Evolutionary conservation across 31 red algal species (phyloP), one percentile per base, ranked within the genome.

Genomic region (Asparagopsis taxiformis): DNA sequence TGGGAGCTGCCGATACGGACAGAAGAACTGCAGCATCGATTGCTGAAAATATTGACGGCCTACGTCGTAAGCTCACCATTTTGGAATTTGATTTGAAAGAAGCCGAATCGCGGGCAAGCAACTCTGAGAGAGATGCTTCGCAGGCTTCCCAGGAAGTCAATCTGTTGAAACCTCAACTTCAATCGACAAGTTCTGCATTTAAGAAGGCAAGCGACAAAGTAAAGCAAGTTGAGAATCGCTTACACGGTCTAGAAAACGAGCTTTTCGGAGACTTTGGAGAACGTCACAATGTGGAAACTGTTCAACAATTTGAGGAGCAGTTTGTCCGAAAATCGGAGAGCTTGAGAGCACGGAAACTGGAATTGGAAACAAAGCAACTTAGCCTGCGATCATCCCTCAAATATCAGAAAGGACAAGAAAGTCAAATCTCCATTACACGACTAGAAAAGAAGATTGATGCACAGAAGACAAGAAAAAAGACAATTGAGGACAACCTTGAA

Each of bases 281-380:
- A 24, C 79, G 89, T 28, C 70, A 77, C 35, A 65, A 68, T 19
- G 51, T 79, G 15, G 77, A 78, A 54, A 68, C 52, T 62, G 76
- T 93, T 21, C 77, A 82, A 29, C 85, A 90, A 54, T 85, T 90
- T 61, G 79, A 89, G 52, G 77, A 74, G 19, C 65, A 76, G 34
- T 81, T 75, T 58, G 79, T 97, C 3, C 72, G 80, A 44, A 82
- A 85, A 59, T 75, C 74, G n/a, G 82, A 84, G 57, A 68, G 62
- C 29, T 20, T 93, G 17, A 62, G 82, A 31, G 84, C 68, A 28
- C 56, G 65, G 29, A 78, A 77, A 43, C 68, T 93, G 21, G 85
- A 79, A 53, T 43, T 93, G 1, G 73, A 77, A 44, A 85, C 82
- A 4, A 84, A 87, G 70, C 80, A 87, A 64, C 44, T 58, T 28